Conservation (phyloP, 2,329 filamentous ascomycete species). For the Cadophora sp. region DNA sequence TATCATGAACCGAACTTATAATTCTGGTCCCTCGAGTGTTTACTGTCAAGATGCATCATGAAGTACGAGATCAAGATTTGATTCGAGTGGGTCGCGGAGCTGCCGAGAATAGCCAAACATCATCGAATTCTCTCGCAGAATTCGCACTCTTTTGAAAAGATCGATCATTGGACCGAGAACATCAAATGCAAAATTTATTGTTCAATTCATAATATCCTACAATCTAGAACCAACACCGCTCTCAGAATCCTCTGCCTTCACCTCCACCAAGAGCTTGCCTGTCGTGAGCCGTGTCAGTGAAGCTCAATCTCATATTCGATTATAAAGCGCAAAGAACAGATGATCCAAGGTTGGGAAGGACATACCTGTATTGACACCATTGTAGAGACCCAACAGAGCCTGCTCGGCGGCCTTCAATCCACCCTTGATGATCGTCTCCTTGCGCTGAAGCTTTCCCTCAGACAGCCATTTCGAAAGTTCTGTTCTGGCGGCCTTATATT, state of each 20-base stretch:
- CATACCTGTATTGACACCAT: slow-evolving; percentile 72
- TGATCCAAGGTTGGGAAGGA: background rate
- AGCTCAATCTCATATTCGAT: background rate
- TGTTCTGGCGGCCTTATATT: slow-evolving; percentile 63
- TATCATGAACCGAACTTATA: no score
- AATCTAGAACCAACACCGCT: slow-evolving; percentile 17
- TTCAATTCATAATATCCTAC: slow-evolving; percentile 7
- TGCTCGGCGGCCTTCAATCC: slow-evolving; percentile 69
- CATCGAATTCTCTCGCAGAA: no score
- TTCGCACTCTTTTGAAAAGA: no score
- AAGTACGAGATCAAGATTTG: no score
- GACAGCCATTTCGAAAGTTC: slow-evolving; percentile 72
- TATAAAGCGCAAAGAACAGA: background rate
- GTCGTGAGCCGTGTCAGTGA: background rate
- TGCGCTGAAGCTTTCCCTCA: slow-evolving; percentile 74
- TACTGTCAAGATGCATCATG: no score
- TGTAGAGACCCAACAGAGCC: slow-evolving; percentile 68
- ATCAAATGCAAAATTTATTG: background rate
- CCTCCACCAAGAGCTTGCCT: slow-evolving; percentile 62
- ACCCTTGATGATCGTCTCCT: slow-evolving; percentile 74
- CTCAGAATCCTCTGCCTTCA: slow-evolving; percentile 47
- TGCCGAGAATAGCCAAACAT: no score
- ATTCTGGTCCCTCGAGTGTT: no score
- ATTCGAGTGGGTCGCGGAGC: no score
- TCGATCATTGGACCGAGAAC: background rate